Evolutionary conservation across 805 yeast species (phyloP).

Genomic region (Maudiozyma turicensis): DNA sequence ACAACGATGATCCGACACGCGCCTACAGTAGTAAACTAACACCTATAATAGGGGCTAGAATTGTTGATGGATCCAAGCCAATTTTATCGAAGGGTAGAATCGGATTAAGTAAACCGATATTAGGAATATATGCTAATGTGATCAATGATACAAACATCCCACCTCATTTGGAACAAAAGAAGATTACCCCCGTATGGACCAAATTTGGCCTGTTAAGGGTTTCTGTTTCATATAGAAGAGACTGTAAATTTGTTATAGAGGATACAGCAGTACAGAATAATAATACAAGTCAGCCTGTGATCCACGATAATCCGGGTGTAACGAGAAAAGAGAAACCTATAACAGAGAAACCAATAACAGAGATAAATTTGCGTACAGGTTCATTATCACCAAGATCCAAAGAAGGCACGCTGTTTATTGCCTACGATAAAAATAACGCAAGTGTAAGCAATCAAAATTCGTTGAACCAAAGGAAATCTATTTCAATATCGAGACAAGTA

Average conservation of each 20-base stretch:
- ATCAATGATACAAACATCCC: conserved; percentile 30
- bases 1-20: neutral
- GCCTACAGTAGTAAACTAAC: neutral
- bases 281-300: neutral
- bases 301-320: neutral
- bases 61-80: conserved; percentile 69
- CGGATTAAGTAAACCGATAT: conserved; percentile 66
- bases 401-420: neutral
- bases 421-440: conserved; percentile 2
- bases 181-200: conserved; percentile 63
- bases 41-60: conserved; percentile 41
- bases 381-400: conserved; percentile 8
- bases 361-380: neutral
- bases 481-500: conserved; percentile 18
- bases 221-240: conserved; percentile 70
- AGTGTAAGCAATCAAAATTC: conserved; percentile 2
- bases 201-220: conserved; percentile 64
- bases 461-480: conserved; percentile 9
- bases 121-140: conserved; percentile 29
- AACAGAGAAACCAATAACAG: neutral
- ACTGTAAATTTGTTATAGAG: conserved; percentile 51
- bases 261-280: neutral
- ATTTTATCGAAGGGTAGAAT: conserved; percentile 75
- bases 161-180: conserved; percentile 51
- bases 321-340: neutral